Conservation (phyloP, 2,329 filamentous ascomycete species). For the Davidsoniella virescens region DNA sequence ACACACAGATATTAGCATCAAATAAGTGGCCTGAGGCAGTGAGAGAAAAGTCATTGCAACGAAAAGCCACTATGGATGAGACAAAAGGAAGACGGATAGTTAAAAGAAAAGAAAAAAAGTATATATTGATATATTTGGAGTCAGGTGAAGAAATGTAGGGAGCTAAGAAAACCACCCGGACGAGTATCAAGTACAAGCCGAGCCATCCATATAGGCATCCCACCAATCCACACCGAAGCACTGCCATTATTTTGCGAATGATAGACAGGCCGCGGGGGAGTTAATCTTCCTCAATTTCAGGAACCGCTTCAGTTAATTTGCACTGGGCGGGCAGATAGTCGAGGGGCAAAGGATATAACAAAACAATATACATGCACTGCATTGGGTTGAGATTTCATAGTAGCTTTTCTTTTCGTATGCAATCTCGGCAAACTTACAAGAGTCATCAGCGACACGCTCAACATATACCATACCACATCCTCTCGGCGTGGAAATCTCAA, state of each 20-base stretch:
- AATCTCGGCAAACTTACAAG: conserved; percentile 44
- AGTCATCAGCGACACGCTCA: conserved; percentile 56
- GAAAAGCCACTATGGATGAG: not conserved
- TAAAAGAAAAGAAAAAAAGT: not conserved
- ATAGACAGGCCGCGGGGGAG: conserved; percentile 43
- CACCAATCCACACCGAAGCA: conserved; percentile 58
- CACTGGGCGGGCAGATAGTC: conserved; percentile 69
- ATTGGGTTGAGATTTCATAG: not conserved
- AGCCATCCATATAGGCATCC: conserved; percentile 58
- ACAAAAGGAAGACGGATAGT: conserved; percentile 1
- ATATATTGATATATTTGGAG: conserved; percentile 1
- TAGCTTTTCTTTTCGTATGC: not conserved
- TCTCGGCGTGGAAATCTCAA: conserved; percentile 58
- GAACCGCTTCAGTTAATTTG: conserved; percentile 63
- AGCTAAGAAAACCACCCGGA: conserved; percentile 42
- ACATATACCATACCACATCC: conserved; percentile 65
- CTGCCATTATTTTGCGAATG: conserved; percentile 52
- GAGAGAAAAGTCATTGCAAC: not conserved
- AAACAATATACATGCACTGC: conserved; percentile 1
- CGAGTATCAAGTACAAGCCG: conserved; percentile 40
- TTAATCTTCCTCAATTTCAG: conserved; percentile 70
- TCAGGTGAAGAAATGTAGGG: conserved; percentile 37
- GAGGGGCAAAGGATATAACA: conserved; percentile 24
- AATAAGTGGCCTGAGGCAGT: not conserved
- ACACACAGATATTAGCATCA: not conserved